Conservation (phyloP, 2,329 filamentous ascomycete genomes). For the Monosporascus sp. region DNA sequence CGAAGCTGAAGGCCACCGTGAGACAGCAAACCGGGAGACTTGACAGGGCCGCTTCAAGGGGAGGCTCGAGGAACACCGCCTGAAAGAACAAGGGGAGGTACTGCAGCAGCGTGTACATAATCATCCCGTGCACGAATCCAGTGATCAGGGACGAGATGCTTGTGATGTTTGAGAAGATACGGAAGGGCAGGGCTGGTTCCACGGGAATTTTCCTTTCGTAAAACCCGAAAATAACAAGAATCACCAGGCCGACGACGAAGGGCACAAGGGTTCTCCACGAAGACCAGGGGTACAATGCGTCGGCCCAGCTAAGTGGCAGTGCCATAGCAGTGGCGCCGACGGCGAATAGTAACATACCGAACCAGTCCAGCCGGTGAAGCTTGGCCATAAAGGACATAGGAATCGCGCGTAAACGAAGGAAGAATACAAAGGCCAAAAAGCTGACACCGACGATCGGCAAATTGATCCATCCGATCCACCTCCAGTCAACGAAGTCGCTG, state of each 20-base stretch:
- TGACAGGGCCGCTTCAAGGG: constrained; percentile 50
- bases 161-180: constrained; percentile 1
- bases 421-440: constrained; percentile 40
- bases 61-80: constrained; percentile 46
- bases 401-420: constrained; percentile 46
- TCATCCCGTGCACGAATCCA: constrained; percentile 6
- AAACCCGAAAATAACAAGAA: constrained; percentile 46
- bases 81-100: constrained; percentile 38
- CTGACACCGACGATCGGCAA: constrained; percentile 51
- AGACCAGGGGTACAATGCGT: constrained; percentile 60
- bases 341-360: constrained; percentile 58
- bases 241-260: constrained; percentile 49
- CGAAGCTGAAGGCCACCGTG: constrained; percentile 57
- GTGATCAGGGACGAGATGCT: constrained; percentile 18
- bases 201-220: constrained; percentile 46
- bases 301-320: constrained; percentile 35
- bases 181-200: constrained; percentile 33
- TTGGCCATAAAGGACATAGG: constrained; percentile 40
- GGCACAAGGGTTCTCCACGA: constrained; percentile 60
- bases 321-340: constrained; percentile 44
- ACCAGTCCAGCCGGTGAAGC: constrained; percentile 55
- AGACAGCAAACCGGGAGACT: constrained; percentile 51
- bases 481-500: constrained; percentile 46
- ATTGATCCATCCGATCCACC: constrained; percentile 64
- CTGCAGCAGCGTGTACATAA: constrained; percentile 7